These are phyloP conservation scores for Oryza rufipogon DNA, from an alignment of 176 grass and related monocot genomes.

Conservation along the genomic window DNA sequence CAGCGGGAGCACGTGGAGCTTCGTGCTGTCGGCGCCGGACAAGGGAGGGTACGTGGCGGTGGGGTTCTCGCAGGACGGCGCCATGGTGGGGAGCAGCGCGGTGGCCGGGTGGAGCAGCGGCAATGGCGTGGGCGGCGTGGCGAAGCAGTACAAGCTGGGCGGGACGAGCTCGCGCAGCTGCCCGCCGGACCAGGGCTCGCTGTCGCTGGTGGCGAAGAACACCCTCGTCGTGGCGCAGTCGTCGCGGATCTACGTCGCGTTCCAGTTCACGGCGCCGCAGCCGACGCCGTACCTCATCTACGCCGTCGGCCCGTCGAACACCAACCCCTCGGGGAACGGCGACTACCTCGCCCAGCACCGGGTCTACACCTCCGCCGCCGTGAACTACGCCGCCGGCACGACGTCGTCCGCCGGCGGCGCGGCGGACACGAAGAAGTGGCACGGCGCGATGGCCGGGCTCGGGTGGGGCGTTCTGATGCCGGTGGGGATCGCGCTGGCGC, in stretches of 20 bases:
- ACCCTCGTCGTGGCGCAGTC: slow-evolving; percentile 52
- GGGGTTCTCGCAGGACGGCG: slow-evolving; percentile 67
- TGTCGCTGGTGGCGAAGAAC: slow-evolving; percentile 47
- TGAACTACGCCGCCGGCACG: slow-evolving; percentile 56
- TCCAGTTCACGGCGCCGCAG: slow-evolving; percentile 44
- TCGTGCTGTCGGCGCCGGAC: slow-evolving; percentile 64
- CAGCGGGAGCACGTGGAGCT: slow-evolving; percentile 53
- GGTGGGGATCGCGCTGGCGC: slow-evolving; percentile 54
- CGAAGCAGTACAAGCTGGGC: slow-evolving; percentile 67
- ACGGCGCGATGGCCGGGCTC: slow-evolving; percentile 51
- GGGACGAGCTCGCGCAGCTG: slow-evolving; percentile 50
- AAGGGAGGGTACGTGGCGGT: slow-evolving; percentile 53
- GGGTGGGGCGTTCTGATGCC: slow-evolving; percentile 77
- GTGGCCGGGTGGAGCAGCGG: slow-evolving; percentile 58
- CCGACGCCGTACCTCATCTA: slow-evolving; percentile 61
- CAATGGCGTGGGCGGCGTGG: slow-evolving; percentile 47
- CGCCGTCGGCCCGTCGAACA: slow-evolving; percentile 54
- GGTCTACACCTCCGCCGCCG: slow-evolving; percentile 40
- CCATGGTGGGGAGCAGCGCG: slow-evolving; percentile 65
- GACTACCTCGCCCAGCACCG: slow-evolving; percentile 50
- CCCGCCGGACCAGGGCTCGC: slow-evolving; percentile 61
- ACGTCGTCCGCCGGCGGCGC: not conserved
- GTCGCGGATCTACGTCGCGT: slow-evolving; percentile 66
- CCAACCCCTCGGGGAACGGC: slow-evolving; percentile 37
- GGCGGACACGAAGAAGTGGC: slow-evolving; percentile 44